These are phyloP conservation scores for Cladochytrium replicatum DNA, from an alignment of 192 early-diverging fungal genomes.

Conservation along the genomic window DNA sequence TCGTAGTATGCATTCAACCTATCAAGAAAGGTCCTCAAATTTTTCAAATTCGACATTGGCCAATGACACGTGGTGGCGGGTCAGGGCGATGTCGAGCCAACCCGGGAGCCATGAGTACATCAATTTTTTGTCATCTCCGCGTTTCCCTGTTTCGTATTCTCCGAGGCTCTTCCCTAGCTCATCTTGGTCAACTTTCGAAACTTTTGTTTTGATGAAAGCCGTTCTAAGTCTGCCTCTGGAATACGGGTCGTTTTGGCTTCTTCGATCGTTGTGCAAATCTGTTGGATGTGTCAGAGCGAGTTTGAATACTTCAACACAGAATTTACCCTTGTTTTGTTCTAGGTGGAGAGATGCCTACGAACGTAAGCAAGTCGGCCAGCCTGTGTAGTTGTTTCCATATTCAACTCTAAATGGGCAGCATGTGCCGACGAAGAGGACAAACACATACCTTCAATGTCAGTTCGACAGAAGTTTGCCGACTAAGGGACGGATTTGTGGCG, in stretches of 20 bases:
- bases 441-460: neutral
- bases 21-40: too few relatives aligned
- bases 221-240: slow-evolving; percentile 5
- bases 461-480: neutral
- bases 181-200: too few relatives aligned
- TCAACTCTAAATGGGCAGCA: neutral
- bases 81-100: too few relatives aligned
- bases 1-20: too few relatives aligned
- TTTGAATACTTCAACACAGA: neutral
- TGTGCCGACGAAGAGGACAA: neutral
- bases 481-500: neutral
- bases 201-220: slow-evolving; percentile 8
- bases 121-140: too few relatives aligned
- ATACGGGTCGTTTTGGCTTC: slow-evolving; percentile 1
- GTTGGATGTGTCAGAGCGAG: neutral
- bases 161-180: too few relatives aligned
- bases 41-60: too few relatives aligned
- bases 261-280: slow-evolving; percentile 11
- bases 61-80: too few relatives aligned
- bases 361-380: slow-evolving; percentile 14
- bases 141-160: too few relatives aligned
- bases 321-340: slow-evolving; percentile 1
- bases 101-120: too few relatives aligned
- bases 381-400: neutral
- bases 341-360: slow-evolving; percentile 17